phyloP scores from a whole-genome alignment of 1,139 yeast species.

The Taphrina pruni region DNA sequence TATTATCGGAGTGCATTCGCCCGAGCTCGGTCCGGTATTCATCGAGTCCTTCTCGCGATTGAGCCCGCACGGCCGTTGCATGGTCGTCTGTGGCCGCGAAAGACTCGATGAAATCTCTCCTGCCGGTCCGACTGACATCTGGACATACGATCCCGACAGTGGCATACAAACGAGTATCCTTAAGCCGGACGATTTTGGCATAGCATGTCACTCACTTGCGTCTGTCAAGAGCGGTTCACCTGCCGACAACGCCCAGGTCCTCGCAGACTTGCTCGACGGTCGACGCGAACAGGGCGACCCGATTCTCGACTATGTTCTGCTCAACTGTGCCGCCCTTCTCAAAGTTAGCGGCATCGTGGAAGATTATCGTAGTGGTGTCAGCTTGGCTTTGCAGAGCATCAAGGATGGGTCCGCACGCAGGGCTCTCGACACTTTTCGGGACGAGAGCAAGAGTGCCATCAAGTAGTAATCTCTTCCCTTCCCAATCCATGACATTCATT shows the following conservation, averaged over 20 bases:
- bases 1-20: constrained; percentile 85
- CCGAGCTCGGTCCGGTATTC: constrained; percentile 76
- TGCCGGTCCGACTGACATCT: constrained; percentile 75
- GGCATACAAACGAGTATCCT: constrained; percentile 51
- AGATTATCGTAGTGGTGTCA: constrained; percentile 78
- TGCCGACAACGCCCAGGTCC: constrained; percentile 71
- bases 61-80: constrained; percentile 63
- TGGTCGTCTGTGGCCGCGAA: constrained; percentile 90
- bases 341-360: constrained; percentile 72
- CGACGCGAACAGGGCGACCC: constrained; percentile 64
- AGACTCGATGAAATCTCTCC: constrained; percentile 95
- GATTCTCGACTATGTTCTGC: constrained; percentile 79
- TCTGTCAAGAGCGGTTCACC: constrained; percentile 87
- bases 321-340: constrained; percentile 87
- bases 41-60: constrained; percentile 76
- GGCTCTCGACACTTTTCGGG: constrained; percentile 65
- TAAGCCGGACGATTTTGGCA: constrained; percentile 73
- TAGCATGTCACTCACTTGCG: constrained; percentile 71
- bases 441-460: constrained; percentile 52
- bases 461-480: too few relatives aligned
- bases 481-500: too few relatives aligned
- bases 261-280: constrained; percentile 59
- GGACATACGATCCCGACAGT: constrained; percentile 55
- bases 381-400: constrained; percentile 71
- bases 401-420: constrained; percentile 66